Evolutionary conservation across 1,284 basidiomycete species (phyloP), one percentile per base, ranked within the genome.

Genomic region (Malassezia globosa): DNA sequence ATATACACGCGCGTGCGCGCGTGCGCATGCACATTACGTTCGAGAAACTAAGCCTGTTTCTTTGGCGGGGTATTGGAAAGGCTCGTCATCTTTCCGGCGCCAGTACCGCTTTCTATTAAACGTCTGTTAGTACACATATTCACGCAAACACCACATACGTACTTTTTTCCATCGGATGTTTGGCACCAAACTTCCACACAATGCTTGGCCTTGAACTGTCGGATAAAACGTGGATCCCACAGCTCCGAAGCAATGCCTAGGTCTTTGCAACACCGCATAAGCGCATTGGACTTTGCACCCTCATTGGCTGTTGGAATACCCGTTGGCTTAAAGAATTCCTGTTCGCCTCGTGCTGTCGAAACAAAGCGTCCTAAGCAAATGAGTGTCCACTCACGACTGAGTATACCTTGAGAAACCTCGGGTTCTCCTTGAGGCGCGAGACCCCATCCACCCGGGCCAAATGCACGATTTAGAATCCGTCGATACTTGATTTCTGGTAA

Each of bases 191-290:
- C 82, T 69, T 95, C 89, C 11, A 84, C 71, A 63, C 85, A 87
- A 65, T 90, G 63, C 66, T 87, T 80, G 5, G 79, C 74, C 74
- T 92, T 96, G 78, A 92, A 97, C 63, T 85, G 80, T 38, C 88
- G 82, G 60, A 96, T 90, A 73, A 92, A 96, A 1, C 85, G 81
- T 25, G 92, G 92, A 68, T 95, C 92, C 89, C 86, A 97, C 26
- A 97, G 81, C 74, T 96, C 92, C 64, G 86, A 89, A 0, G 92
- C 92, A 59, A 97, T 79, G 5, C 92, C 92, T 27, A 97, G 75
- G 67, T 97, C 92, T 72, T 97, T 97, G 76, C 88, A 94, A 72
- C 92, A 96, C 26, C 92, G 78, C 90, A 96, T 95, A 31, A 97
- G 76, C 1, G 92, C 92, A 61, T 97, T 96, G 63, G 84, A 87